These are phyloP conservation scores for Fragosphaeria purpurea DNA, from an alignment of 2,329 filamentous ascomycete genomes.

Conservation along the genomic window DNA sequence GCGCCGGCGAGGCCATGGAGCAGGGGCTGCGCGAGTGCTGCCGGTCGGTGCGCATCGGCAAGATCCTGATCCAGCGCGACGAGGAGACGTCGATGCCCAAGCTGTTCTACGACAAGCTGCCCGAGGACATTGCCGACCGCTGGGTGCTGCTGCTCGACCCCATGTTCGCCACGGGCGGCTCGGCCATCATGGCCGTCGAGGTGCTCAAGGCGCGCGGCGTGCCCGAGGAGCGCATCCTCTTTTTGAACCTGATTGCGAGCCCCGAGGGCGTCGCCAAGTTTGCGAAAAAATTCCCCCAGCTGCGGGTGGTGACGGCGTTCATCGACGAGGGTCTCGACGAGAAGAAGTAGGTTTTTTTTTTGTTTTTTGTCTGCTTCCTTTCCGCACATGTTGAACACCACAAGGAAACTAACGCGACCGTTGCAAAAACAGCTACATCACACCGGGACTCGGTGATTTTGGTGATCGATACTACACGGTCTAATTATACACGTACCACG, in stretches of 20 bases:
- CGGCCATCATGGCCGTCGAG: constrained; percentile 93
- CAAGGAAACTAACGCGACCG: no score
- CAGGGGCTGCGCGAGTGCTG: constrained; percentile 94
- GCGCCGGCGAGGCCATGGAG: constrained; percentile 97
- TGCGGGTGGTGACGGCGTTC: constrained; percentile 90
- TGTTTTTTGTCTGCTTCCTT: background rate
- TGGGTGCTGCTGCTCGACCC: constrained; percentile 94
- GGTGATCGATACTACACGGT: constrained; percentile 93
- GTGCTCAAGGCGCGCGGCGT: constrained; percentile 84
- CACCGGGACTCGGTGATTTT: constrained; percentile 89
- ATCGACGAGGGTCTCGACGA: constrained; percentile 90
- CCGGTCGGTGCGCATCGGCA: constrained; percentile 93
- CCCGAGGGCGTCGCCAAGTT: constrained; percentile 87
- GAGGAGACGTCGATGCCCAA: constrained; percentile 89
- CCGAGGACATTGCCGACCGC: constrained; percentile 80
- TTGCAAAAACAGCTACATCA: constrained; percentile 63
- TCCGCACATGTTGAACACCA: background rate
- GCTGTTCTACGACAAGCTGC: constrained; percentile 96
- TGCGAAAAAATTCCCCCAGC: constrained; percentile 75
- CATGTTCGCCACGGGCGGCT: constrained; percentile 98
- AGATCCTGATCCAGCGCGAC: constrained; percentile 95
- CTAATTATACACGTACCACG: constrained; percentile 27
- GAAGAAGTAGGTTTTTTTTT: constrained; percentile 59
- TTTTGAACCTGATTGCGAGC: constrained; percentile 95
- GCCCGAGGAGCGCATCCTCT: constrained; percentile 88